These are phyloP conservation scores for Zea luxurians DNA, from an alignment of 176 grass and related monocot species.

Conservation along the genomic window DNA sequence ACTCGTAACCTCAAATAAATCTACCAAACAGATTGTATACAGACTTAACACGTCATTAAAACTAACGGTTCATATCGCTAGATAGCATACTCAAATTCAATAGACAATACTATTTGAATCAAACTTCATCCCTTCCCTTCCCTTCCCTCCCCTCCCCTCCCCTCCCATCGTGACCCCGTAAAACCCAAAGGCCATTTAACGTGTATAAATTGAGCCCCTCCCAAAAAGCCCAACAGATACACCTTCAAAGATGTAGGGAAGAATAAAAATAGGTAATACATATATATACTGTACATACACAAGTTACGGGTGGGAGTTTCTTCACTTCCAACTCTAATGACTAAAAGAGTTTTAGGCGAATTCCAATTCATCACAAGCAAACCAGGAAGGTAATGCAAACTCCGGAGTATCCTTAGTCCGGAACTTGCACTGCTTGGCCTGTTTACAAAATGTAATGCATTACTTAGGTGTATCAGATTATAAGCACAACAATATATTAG, in stretches of 20 bases:
- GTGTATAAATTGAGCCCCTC: neutral
- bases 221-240: neutral
- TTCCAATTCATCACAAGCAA: constrained; percentile 37
- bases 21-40: no score
- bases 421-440: constrained; percentile 21
- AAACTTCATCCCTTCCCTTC: no score
- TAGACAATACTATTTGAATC: no score
- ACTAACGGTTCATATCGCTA: no score
- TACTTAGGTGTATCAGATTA: constrained; percentile 20
- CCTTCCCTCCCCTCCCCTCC: no score
- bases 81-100: no score
- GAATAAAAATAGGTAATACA: neutral
- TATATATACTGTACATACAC: constrained; percentile 27
- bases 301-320: constrained; percentile 25
- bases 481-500: constrained; percentile 18
- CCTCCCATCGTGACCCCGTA: no score
- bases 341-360: constrained; percentile 26
- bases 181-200: no score
- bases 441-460: constrained; percentile 42
- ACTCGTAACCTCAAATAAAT: no score
- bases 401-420: constrained; percentile 13
- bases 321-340: constrained; percentile 36
- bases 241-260: neutral
- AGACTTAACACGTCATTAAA: no score
- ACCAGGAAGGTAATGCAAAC: constrained; percentile 32